These are phyloP conservation scores for Teratosphaeria nubilosa DNA, from an alignment of 2,329 filamentous ascomycete species.

Conservation along the genomic window DNA sequence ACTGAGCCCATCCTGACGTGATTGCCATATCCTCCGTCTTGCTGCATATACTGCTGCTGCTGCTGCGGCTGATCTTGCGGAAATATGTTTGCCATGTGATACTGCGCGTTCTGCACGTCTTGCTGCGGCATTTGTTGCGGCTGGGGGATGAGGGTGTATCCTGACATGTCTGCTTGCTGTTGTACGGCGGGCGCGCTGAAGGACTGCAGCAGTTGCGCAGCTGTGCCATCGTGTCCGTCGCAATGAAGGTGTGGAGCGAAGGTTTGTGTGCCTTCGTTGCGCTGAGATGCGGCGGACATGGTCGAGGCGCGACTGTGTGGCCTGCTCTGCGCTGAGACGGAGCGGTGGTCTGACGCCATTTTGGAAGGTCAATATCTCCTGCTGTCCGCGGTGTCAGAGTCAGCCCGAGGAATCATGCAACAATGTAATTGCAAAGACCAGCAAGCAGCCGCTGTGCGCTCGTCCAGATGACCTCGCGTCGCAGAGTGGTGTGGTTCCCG, in stretches of 20 bases:
- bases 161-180: background rate
- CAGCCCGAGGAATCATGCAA: background rate
- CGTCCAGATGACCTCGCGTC: background rate
- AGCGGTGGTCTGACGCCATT: slow-evolving; percentile 11
- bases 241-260: slow-evolving; percentile 10
- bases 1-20: slow-evolving; percentile 20
- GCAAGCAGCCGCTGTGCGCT: background rate
- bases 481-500: background rate
- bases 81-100: slow-evolving; percentile 8
- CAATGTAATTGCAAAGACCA: background rate
- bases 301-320: slow-evolving; percentile 26
- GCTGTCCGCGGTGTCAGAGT: background rate
- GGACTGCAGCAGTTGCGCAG: slow-evolving; percentile 23
- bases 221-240: slow-evolving; percentile 9
- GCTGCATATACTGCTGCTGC: slow-evolving; percentile 13
- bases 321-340: slow-evolving; percentile 20
- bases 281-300: slow-evolving; percentile 23
- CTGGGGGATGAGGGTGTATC: slow-evolving; percentile 1
- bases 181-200: slow-evolving; percentile 16
- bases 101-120: background rate
- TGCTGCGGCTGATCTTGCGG: slow-evolving; percentile 9
- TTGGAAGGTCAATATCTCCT: background rate
- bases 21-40: slow-evolving; percentile 17
- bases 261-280: slow-evolving; percentile 11
- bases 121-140: slow-evolving; percentile 12